Base-by-base conservation (phyloP, 805 yeast species). In the Saccharomyces paradoxus region DNA sequence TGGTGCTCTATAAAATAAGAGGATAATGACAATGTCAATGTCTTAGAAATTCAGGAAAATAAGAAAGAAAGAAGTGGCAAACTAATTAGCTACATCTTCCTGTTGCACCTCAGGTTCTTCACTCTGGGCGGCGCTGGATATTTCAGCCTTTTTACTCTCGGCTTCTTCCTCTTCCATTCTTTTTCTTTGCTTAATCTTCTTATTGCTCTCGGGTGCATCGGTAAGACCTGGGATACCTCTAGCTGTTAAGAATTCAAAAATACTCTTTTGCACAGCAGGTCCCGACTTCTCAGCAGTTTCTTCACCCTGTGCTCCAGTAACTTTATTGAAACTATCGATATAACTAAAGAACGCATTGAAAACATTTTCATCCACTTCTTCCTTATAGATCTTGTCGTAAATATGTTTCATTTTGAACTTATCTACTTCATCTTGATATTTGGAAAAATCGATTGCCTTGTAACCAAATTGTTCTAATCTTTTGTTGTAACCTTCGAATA, bases 271-370 rank as follows among this genome's bases (percentile, higher is more conserved):
- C 26, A 64, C 65, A 26, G 53, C 50, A n/a, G 58, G 51, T 17
- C 69, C 70, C n/a, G 60, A 57, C 53, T 67, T 65, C 9, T 59
- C 66, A 12, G 58, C 68, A 52, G 66, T 66, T 53, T 64, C 71
- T 54, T 68, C 72, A 31, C 74, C 79, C 70, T 73, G 76, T 65
- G 82, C 82, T 22, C 83, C 88, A 46, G 80, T 80, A 28, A 66
- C 71, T 51, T 63, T 64, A 50, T 80, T 78, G 68, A 86, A 89
- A 41, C 86, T 82, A 71, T 92, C 99, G 60, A 94, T 86, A 68
- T 88, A 92, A 48, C 87, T 87, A 71, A 88, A 94, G 67, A 94
- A 92, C 0, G 96, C 96, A 59, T 89, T 84, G 73, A 88, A 91
- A 3, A 86, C 86, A 65, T 90, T 89, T 63, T 90, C 97, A 64